Base-by-base conservation (phyloP, 768 basidiomycete species). In the Collybia mongolica region DNA sequence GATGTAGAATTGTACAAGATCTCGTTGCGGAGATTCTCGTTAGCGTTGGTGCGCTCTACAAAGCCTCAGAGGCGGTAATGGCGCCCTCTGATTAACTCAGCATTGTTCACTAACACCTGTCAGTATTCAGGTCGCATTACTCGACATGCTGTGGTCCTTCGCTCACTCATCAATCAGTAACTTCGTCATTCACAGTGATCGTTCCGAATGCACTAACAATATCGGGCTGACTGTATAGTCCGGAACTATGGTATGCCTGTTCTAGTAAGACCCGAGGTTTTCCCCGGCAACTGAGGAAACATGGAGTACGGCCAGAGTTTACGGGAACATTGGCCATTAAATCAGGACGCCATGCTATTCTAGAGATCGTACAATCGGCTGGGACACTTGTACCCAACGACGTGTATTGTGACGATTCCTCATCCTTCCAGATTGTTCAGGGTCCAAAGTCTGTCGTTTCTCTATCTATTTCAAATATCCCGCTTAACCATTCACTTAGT, bases 131-230 rank as follows among this genome's bases (percentile, higher is more conserved):
- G 79, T 97, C 17, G 92, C 94, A 0, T 71, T 93, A 48, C 68
- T 96, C 1, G 97, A 99, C 61, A 87, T 98, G 76, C 67, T 98
- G 2, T 88, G 88, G 81, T 84, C 90, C 4, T 96, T 94, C 63
- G 86, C 95, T 0, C 86, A 93, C 63, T 70, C 78, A 8, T 84
- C 93, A 3, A 91, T 90, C 43, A 76, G 93, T 93, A 62, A 60
- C 87, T 66, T 15, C 23, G 46, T 38, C 40, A n/a, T 23, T 2
- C 20, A 50, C n/a, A 20, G 49, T 11, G 38, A 26, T 44, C 26
- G 20, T 17, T 26, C 39, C 50, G 17, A 42, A 14, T 19, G 8
- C 24, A 26, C 7, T 26, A 4, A 26, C 24, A n/a, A n/a, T n/a
- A 26, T 26, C 24, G 3, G 24, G 7, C 24, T 26, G 24, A 7